These are phyloP conservation scores for Ramaria rubella DNA, from an alignment of 768 basidiomycete genomes.

Conservation along the genomic window DNA sequence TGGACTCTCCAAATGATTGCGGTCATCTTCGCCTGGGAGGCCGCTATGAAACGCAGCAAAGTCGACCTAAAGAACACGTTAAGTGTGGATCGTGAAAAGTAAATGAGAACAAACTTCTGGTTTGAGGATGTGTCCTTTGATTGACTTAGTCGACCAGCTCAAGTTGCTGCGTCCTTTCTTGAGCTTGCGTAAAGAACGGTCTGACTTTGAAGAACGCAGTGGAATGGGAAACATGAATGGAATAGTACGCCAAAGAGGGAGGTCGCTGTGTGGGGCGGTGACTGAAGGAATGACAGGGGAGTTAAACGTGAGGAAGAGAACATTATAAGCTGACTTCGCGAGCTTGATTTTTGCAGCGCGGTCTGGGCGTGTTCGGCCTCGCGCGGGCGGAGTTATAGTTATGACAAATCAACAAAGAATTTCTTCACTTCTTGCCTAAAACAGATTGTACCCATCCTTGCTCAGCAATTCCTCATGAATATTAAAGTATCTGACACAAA, in stretches of 20 bases:
- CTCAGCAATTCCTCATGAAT: slow-evolving; percentile 44
- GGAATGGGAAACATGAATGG: neutral
- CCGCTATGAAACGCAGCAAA: neutral
- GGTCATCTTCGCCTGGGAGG: neutral
- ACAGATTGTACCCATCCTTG: neutral
- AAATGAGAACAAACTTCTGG: neutral
- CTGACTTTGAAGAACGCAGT: neutral
- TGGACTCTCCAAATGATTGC: neutral
- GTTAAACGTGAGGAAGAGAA: neutral
- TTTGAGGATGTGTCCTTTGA: neutral
- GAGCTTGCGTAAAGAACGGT: neutral
- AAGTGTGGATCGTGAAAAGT: neutral
- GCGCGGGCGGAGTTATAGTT: neutral
- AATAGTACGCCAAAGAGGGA: neutral
- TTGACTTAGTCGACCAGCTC: neutral
- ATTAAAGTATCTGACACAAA: slow-evolving; percentile 38
- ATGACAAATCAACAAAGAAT: neutral
- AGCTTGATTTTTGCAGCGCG: neutral
- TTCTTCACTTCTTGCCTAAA: neutral
- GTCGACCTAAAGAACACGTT: neutral
- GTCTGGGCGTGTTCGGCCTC: neutral
- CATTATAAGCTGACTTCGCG: neutral
- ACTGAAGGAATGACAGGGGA: neutral
- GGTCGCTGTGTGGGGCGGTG: neutral
- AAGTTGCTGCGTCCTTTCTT: neutral